A percentile compares a stretch with the other conserved stretches of the same genome.
Evolutionary conservation across 495 filamentous ascomycete genomes (phyloP).

Genomic region (Xylaria longipes): DNA sequence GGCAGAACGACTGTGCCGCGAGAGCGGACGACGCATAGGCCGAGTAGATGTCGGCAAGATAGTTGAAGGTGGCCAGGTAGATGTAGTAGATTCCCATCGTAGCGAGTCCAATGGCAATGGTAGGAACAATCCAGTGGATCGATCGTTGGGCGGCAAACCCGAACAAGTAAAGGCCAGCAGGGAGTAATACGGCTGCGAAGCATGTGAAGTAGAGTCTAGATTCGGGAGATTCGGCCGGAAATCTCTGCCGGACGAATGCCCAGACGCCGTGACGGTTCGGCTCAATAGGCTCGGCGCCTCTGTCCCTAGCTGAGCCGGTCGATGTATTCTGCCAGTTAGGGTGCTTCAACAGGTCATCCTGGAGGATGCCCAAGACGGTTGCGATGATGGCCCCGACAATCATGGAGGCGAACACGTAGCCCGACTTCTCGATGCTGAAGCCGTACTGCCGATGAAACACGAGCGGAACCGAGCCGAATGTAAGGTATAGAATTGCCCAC

Average conservation of each 20-base stretch:
- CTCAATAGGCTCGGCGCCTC: conserved; percentile 10
- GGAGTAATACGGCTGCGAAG: conserved; percentile 67
- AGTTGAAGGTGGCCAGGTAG: conserved; percentile 92
- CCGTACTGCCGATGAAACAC: conserved; percentile 74
- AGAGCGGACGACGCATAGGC: conserved; percentile 84
- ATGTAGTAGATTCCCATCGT: conserved; percentile 90
- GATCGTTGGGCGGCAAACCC: conserved; percentile 74
- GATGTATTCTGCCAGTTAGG: conserved; percentile 48
- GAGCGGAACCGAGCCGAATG: conserved; percentile 77
- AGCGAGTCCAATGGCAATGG: conserved; percentile 71
- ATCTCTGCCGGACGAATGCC: conserved; percentile 45
- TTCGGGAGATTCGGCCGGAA: conserved; percentile 68
- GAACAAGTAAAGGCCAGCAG: conserved; percentile 74
- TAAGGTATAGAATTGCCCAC: conserved; percentile 90
- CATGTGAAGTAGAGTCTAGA: conserved; percentile 84
- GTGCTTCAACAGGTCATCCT: conserved; percentile 59
- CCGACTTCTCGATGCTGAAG: conserved; percentile 71
- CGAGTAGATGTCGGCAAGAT: conserved; percentile 90
- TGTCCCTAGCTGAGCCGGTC: conserved; percentile 45
- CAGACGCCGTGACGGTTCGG: conserved; percentile 35
- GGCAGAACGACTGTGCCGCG: conserved; percentile 83
- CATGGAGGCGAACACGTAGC: conserved; percentile 77
- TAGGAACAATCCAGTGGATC: conserved; percentile 79
- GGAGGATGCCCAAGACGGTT: conserved; percentile 76
- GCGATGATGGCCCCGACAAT: conserved; percentile 70